Percentiles rank a stretch among this genome's conserved stretches.
These are phyloP conservation scores for Sporothrix inflata DNA, from an alignment of 2,329 filamentous ascomycete genomes.

Conservation along the genomic window DNA sequence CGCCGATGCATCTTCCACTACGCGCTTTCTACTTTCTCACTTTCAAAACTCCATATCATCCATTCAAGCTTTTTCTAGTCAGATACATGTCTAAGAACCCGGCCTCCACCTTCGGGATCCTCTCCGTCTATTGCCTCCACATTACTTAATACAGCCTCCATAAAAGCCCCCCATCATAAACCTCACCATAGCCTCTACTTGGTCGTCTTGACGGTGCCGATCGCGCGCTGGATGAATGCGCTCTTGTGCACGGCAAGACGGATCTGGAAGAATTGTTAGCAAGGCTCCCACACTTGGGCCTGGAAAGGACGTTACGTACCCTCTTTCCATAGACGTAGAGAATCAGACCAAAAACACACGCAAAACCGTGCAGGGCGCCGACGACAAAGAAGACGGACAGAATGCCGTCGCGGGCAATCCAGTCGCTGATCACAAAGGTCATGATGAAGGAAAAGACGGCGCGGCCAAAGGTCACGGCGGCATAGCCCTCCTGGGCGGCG, in stretches of 20 bases:
- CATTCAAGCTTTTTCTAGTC: background rate
- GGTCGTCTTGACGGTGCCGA: background rate
- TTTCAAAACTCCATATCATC: no score
- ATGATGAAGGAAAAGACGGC: constrained; percentile 29
- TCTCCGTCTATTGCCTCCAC: no score
- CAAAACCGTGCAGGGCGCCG: background rate
- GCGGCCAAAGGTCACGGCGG: constrained; percentile 29
- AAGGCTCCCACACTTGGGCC: no score
- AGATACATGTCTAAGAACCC: background rate
- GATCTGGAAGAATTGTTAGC: constrained; percentile 1
- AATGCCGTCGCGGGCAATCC: constrained; percentile 25
- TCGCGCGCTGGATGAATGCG: background rate
- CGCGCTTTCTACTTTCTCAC: no score
- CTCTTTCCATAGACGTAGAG: constrained; percentile 28
- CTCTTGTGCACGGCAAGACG: constrained; percentile 23
- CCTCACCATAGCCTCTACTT: background rate
- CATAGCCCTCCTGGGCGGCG: constrained; percentile 31
- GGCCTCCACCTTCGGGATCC: background rate
- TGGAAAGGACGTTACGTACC: background rate
- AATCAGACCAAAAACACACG: background rate
- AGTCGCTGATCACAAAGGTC: constrained; percentile 29
- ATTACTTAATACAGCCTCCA: background rate
- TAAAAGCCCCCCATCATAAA: no score
- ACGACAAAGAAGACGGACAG: constrained; percentile 10
- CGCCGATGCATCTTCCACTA: background rate